Percentiles rank a stretch among this genome's conserved stretches.
Conservation (phyloP, 345 rosid genomes). For the thale cress (Arabidopsis thaliana) region TAIR10.1 NC_003076.8:14902501-14903000, state of each 20-base stretch:
- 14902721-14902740: constrained; percentile 11
- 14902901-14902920: neutral
- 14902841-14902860: neutral
- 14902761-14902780: constrained; percentile 5
- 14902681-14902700: neutral
- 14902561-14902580: neutral
- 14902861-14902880: neutral
- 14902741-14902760: neutral
- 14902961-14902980: constrained; percentile 10
- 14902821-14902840: neutral
- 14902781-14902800: neutral
- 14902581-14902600: neutral
- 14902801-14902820: neutral
- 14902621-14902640: neutral
- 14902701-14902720: constrained; percentile 4
- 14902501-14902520: neutral
- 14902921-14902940: neutral
- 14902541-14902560: neutral
- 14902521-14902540: no score
- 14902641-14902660: neutral
- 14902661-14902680: neutral
- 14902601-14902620: neutral
- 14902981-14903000: neutral
- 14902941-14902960: neutral
- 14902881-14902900: neutral